These are phyloP conservation scores for Aspergillus sp. DNA, from an alignment of 2,329 filamentous ascomycete species.

Conservation along the genomic window DNA sequence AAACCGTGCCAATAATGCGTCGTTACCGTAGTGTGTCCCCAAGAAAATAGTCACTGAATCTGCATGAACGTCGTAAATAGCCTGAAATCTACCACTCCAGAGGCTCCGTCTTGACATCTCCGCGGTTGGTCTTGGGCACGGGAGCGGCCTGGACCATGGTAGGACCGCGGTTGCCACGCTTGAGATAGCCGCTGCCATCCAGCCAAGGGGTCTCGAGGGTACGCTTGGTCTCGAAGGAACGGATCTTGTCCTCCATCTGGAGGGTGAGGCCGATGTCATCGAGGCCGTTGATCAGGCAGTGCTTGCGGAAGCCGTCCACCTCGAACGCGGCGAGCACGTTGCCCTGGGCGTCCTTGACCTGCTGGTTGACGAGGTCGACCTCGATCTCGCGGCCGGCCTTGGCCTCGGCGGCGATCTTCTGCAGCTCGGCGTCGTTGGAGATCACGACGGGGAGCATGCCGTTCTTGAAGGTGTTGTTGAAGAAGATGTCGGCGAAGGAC, in stretches of 20 bases:
- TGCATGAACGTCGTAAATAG: constrained; percentile 7
- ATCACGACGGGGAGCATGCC: constrained; percentile 91
- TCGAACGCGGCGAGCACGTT: constrained; percentile 75
- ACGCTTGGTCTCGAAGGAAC: constrained; percentile 74
- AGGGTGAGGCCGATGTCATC: constrained; percentile 96
- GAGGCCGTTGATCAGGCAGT: constrained; percentile 88
- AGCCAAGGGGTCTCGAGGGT: constrained; percentile 83
- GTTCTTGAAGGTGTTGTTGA: constrained; percentile 99
- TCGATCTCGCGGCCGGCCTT: constrained; percentile 79
- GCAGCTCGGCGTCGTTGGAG: constrained; percentile 62
- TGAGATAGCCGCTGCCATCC: constrained; percentile 79
- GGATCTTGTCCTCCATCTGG: constrained; percentile 86
- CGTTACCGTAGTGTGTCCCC: neutral
- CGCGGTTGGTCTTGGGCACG: constrained; percentile 84
- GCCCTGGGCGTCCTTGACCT: constrained; percentile 73
- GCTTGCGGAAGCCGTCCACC: constrained; percentile 89
- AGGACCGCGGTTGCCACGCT: constrained; percentile 49
- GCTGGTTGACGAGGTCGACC: constrained; percentile 81
- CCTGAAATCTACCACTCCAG: constrained; percentile 72
- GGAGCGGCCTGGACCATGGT: constrained; percentile 64
- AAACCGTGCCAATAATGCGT: neutral
- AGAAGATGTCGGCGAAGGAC: constrained; percentile 89
- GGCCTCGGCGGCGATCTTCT: constrained; percentile 73
- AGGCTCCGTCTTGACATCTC: constrained; percentile 78
- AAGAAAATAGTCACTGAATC: constrained; percentile 1